These are phyloP conservation scores for Nemania diffusa DNA, from an alignment of 2,329 filamentous ascomycete species.

Conservation along the genomic window DNA sequence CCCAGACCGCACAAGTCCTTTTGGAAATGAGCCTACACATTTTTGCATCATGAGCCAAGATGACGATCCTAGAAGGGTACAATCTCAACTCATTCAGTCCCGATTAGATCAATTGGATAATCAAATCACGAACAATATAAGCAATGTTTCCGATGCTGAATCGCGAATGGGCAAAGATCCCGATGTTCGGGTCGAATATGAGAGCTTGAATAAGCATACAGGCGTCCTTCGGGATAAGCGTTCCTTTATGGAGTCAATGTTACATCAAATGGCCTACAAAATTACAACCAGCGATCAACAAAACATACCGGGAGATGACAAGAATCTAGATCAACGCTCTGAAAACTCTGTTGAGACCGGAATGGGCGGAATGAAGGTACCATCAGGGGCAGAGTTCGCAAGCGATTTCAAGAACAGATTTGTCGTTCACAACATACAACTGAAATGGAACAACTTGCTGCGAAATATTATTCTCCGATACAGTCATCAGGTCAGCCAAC, in stretches of 20 bases:
- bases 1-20: constrained; percentile 83
- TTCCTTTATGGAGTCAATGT: constrained; percentile 67
- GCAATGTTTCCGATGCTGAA: constrained; percentile 79
- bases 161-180: constrained; percentile 68
- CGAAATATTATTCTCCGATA: constrained; percentile 97
- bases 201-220: constrained; percentile 67
- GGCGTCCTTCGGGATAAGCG: constrained; percentile 67
- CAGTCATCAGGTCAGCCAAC: constrained; percentile 95
- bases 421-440: constrained; percentile 95
- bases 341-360: constrained; percentile 62
- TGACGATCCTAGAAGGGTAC: constrained; percentile 88
- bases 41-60: constrained; percentile 94
- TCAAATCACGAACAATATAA: constrained; percentile 80
- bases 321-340: constrained; percentile 47
- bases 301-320: constrained; percentile 32
- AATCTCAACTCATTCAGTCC: constrained; percentile 84
- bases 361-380: constrained; percentile 71
- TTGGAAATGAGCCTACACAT: constrained; percentile 93
- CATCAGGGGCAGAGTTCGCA: constrained; percentile 80
- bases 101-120: constrained; percentile 80
- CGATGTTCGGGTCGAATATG: constrained; percentile 67
- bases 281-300: constrained; percentile 47
- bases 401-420: constrained; percentile 99
- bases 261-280: constrained; percentile 59
- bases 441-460: constrained; percentile 98